Conservation (phyloP, 176 grass and related monocot species). For the Paspalum notatum region DNA sequence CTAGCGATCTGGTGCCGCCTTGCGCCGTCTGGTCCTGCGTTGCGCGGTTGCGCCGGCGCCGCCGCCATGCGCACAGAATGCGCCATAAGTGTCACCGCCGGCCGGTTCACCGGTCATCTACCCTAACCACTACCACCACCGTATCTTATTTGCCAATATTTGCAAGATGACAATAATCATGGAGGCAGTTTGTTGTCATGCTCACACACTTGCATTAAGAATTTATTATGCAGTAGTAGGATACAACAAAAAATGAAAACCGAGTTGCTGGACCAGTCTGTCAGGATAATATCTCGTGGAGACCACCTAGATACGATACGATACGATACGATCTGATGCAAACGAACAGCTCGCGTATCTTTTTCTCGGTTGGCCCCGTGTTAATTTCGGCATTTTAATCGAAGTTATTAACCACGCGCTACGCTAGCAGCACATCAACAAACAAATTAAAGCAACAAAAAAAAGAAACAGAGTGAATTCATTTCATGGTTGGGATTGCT, state of each 20-base stretch:
- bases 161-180: constrained; percentile 41
- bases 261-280: constrained; percentile 46
- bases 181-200: constrained; percentile 35
- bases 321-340: constrained; percentile 26
- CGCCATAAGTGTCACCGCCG: not conserved
- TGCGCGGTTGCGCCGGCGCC: constrained; percentile 10
- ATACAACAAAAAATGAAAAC: not conserved
- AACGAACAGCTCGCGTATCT: not conserved
- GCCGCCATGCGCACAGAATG: constrained; percentile 24
- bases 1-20: not conserved
- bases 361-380: not conserved
- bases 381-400: not conserved
- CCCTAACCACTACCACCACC: not conserved
- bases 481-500: not conserved
- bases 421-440: not conserved
- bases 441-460: not conserved
- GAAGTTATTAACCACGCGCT: not conserved
- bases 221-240: not conserved
- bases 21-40: not conserved
- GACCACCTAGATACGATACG: constrained; percentile 42
- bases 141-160: not conserved
- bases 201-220: constrained; percentile 39
- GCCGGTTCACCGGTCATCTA: not conserved
- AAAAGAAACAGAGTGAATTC: not conserved
- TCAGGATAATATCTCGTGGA: constrained; percentile 54